Evolutionary conservation across 2,329 filamentous ascomycete species (phyloP), one percentile per base, ranked within the genome.

Genomic region (Fusarium nisikadoi): DNA sequence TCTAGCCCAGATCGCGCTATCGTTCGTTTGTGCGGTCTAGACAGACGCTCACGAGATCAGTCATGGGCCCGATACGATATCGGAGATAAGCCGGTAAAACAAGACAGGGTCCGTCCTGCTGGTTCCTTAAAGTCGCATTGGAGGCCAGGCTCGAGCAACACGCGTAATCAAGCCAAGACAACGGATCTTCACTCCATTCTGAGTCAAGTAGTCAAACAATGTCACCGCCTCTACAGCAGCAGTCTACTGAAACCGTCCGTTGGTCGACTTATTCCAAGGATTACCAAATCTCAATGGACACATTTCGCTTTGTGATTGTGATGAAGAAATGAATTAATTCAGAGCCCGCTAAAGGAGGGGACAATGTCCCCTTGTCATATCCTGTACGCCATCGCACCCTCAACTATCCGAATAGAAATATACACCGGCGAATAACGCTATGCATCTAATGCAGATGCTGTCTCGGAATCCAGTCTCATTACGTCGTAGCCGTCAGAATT

Each of bases 381-480:
- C 76, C 75, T 66, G 68, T 77, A 77, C 76, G 76, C 76, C 76
- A 66, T 68, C 66, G 75, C 76, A 73, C 54, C 67, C 63, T 69
- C 59, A 73, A 65, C 64, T 70, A 64, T 60, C 62, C 50, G 68
- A 69, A 65, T 65, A 73, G 57, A 68, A 65, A 73, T 73, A 68
- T 75, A 77, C 75, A 77, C 62, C 55, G 68, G 71, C 71, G 71
- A 53, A 49, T 41, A 76, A 69, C 69, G 74, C 75, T 69, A 66
- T 62, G 68, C 68, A 58, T 65, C 66, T 59, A n/a, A 49, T 60
- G 55, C 61, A 74, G 64, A 66, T 71, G 65, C 70, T 57, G 54
- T 68, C 61, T 67, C 58, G 57, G 57, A 64, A 53, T 62, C 68
- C 62, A 67, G 65, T 65, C 67, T 77, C 76, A 70, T 77, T 75